Evolutionary conservation across 106 monocot species (phyloP).

Genomic region (Apostasia ramifera): DNA sequence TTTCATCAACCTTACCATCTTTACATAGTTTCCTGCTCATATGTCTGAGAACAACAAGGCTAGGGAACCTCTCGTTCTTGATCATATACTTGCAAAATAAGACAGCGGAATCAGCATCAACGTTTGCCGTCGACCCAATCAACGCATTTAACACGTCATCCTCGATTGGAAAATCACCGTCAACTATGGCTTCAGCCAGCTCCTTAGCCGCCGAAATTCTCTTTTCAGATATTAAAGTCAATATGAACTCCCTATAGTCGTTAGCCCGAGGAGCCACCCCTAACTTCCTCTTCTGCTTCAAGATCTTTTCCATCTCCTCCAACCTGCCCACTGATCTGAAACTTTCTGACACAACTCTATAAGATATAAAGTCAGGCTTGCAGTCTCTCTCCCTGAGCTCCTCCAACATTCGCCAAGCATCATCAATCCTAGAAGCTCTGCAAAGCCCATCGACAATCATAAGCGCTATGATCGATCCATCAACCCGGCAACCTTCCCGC

Average conservation of each 20-base stretch:
- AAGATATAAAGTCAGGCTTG: constrained; percentile 88
- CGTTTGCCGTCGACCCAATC: constrained; percentile 43
- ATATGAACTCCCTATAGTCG: constrained; percentile 62
- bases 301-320: constrained; percentile 42
- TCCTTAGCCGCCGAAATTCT: constrained; percentile 43
- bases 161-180: constrained; percentile 71
- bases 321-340: constrained; percentile 35
- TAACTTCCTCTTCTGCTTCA: constrained; percentile 93
- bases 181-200: constrained; percentile 58
- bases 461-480: constrained; percentile 63
- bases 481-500: constrained; percentile 11
- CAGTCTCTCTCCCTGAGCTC: constrained; percentile 48
- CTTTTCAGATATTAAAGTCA: constrained; percentile 46
- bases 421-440: constrained; percentile 48
- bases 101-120: constrained; percentile 44
- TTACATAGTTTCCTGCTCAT: constrained; percentile 54
- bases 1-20: constrained; percentile 33
- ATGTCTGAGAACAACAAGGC: constrained; percentile 23
- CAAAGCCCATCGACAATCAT: constrained; percentile 65
- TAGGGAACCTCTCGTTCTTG: constrained; percentile 40
- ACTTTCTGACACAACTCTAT: constrained; percentile 70
- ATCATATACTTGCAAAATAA: constrained; percentile 59
- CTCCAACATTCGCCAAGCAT: constrained; percentile 73
- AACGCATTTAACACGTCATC: constrained; percentile 58
- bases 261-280: constrained; percentile 76